Conservation (phyloP, 257 asterid species). For the Voacanga thouarsii region DNA sequence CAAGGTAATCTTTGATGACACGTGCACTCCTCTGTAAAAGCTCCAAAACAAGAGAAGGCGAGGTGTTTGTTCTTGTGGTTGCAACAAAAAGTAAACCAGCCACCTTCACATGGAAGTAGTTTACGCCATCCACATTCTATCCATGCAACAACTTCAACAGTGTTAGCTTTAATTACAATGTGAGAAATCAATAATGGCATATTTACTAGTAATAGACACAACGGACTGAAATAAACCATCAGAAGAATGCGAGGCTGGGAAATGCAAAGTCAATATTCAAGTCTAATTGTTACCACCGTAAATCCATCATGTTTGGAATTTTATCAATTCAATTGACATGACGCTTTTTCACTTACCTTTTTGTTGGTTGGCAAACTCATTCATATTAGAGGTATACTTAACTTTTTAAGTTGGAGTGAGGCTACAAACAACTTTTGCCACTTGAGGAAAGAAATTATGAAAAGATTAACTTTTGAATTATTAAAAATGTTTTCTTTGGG, state of each 20-base stretch:
- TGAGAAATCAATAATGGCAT: background rate
- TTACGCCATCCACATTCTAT: slow-evolving; percentile 94
- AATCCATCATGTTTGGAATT: background rate
- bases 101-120: slow-evolving; percentile 95
- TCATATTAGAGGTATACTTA: background rate
- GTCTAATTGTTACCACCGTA: background rate
- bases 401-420: background rate
- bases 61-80: slow-evolving; percentile 73
- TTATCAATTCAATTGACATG: background rate
- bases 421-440: background rate
- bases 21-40: slow-evolving; percentile 98
- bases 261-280: background rate
- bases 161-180: slow-evolving; percentile 14
- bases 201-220: background rate
- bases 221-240: background rate
- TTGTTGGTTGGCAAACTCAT: background rate
- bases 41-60: slow-evolving; percentile 96
- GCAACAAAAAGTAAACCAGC: slow-evolving; percentile 96
- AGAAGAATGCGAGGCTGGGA: background rate
- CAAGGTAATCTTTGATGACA: slow-evolving; percentile 95
- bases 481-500: background rate
- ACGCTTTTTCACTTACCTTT: background rate
- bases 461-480: background rate
- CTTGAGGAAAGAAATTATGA: background rate
- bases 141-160: slow-evolving; percentile 20